phyloP scores from a whole-genome alignment of 257 asterid species.

The Jasminum sambac region DNA sequence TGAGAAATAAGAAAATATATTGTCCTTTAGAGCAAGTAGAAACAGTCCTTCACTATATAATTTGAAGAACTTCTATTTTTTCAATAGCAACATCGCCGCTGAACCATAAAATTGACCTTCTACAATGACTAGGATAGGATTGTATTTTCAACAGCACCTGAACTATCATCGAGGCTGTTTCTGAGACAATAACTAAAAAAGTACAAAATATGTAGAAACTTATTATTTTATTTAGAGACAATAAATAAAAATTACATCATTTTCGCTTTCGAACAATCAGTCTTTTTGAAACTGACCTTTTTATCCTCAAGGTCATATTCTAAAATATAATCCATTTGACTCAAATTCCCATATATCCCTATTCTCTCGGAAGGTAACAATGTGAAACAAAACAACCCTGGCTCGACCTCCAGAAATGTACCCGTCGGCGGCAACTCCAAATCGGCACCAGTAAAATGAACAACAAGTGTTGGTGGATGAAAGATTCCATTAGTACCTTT shows the following conservation, averaged over 20 bases:
- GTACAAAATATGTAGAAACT: neutral
- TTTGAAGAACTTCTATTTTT: too few species aligned
- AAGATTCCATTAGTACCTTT: neutral
- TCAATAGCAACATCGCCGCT: too few species aligned
- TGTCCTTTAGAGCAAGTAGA: too few species aligned
- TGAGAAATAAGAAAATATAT: too few species aligned
- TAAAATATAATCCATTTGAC: conserved; percentile 40
- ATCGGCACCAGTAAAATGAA: conserved; percentile 54
- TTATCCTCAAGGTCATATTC: conserved; percentile 53
- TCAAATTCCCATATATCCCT: conserved; percentile 50
- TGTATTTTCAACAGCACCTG: too few species aligned
- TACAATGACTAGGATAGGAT: too few species aligned
- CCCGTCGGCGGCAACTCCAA: conserved; percentile 30
- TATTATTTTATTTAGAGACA: neutral
- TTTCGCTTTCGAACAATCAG: too few species aligned
- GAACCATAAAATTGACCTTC: too few species aligned
- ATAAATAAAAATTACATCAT: neutral
- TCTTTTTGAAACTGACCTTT: conserved; percentile 35
- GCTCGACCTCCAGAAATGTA: conserved; percentile 38
- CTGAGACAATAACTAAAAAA: too few species aligned
- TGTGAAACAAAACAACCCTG: conserved; percentile 41
- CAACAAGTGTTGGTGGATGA: conserved; percentile 26
- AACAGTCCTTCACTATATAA: too few species aligned
- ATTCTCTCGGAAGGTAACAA: conserved; percentile 23
- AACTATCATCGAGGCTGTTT: too few species aligned